A percentile compares a stretch with the other conserved stretches of the same genome.
These are phyloP conservation scores for Botrytis aclada DNA, from an alignment of 2,329 filamentous ascomycete genomes.

Conservation along the genomic window DNA sequence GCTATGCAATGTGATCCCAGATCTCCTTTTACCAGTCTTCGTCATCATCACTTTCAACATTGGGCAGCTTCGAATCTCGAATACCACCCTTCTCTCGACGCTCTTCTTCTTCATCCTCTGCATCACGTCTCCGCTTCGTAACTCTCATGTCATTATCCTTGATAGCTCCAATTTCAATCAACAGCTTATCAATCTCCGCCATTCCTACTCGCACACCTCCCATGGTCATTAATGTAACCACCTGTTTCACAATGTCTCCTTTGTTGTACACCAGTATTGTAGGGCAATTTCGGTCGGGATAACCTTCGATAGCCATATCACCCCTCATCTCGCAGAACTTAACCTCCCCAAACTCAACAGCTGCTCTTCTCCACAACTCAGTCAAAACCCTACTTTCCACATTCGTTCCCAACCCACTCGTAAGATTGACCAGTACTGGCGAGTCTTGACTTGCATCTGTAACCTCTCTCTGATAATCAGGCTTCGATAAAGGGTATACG, in stretches of 20 bases:
- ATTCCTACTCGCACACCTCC: constrained; percentile 69
- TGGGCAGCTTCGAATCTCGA: constrained; percentile 28
- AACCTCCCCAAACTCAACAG: constrained; percentile 82
- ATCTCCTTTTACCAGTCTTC: constrained; percentile 37
- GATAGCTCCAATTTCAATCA: constrained; percentile 80
- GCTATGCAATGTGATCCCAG: constrained; percentile 16
- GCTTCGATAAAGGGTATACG: constrained; percentile 92
- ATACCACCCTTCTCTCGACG: constrained; percentile 34
- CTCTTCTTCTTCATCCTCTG: constrained; percentile 36
- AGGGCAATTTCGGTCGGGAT: constrained; percentile 91
- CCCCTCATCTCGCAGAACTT: constrained; percentile 97
- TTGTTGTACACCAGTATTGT: constrained; percentile 92
- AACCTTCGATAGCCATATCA: constrained; percentile 91
- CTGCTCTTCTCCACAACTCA: constrained; percentile 82
- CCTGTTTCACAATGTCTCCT: constrained; percentile 85
- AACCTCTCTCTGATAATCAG: constrained; percentile 86
- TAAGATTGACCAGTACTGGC: constrained; percentile 74
- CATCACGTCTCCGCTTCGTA: constrained; percentile 34
- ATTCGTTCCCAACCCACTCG: constrained; percentile 73
- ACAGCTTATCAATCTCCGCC: constrained; percentile 73
- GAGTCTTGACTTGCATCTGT: constrained; percentile 79
- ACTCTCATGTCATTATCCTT: constrained; percentile 76
- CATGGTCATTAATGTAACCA: constrained; percentile 83
- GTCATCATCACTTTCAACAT: constrained; percentile 42
- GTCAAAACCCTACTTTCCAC: constrained; percentile 79